Evolutionary conservation across 208 protist species (phyloP).

Genomic region (Crithidia expoeki): DNA sequence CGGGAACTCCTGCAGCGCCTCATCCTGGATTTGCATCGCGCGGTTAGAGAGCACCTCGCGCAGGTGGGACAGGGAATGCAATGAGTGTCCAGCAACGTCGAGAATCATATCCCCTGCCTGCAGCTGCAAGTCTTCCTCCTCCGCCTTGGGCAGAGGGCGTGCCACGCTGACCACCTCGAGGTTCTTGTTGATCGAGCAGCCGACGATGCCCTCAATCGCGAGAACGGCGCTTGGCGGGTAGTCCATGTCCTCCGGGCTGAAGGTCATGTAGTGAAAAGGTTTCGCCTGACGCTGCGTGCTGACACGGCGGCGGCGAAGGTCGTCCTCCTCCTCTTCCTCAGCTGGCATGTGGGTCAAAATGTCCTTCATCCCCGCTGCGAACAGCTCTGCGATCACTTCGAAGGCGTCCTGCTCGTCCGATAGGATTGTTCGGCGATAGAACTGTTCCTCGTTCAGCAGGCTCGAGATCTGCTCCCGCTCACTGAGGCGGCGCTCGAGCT

Average conservation of each 20-base stretch:
- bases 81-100: constrained; percentile 77
- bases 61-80: constrained; percentile 87
- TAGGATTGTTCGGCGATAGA: constrained; percentile 63
- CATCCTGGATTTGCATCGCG: constrained; percentile 81
- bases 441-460: constrained; percentile 66
- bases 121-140: constrained; percentile 76
- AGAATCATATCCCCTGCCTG: constrained; percentile 91
- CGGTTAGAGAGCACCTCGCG: constrained; percentile 81
- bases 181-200: constrained; percentile 89
- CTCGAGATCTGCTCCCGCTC: constrained; percentile 52
- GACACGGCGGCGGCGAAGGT: constrained; percentile 50
- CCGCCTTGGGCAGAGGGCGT: constrained; percentile 66
- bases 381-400: constrained; percentile 67
- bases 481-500: constrained; percentile 64
- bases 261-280: constrained; percentile 90
- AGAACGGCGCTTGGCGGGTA: constrained; percentile 72
- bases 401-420: constrained; percentile 77
- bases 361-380: constrained; percentile 52
- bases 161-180: constrained; percentile 83
- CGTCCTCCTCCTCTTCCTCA: constrained; percentile 34
- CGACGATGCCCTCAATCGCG: constrained; percentile 82
- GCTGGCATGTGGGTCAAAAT: constrained; percentile 37
- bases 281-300: constrained; percentile 64
- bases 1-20: constrained; percentile 79
- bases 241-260: constrained; percentile 85